phyloP scores from a whole-genome alignment of 495 filamentous ascomycete species.

The Penicillium diatomitis region DNA sequence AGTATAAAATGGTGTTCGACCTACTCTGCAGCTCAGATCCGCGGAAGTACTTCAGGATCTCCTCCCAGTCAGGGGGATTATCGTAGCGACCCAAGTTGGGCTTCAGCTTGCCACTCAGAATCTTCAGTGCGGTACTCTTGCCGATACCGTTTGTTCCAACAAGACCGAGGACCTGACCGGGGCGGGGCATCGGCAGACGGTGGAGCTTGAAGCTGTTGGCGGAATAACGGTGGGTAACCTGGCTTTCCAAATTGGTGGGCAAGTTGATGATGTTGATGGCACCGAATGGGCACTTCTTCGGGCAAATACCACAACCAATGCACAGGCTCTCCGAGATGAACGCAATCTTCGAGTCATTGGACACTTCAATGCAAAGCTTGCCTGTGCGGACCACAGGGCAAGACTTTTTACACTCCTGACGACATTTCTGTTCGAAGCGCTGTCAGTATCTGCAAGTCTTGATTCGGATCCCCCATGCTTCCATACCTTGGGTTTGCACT shows the following conservation, averaged over 20 bases:
- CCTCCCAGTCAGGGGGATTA: conserved; percentile 97
- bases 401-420: conserved; percentile 98
- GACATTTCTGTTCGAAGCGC: conserved; percentile 59
- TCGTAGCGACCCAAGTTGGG: conserved; percentile 92
- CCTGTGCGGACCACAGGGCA: conserved; percentile 97
- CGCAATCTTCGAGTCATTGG: conserved; percentile 81
- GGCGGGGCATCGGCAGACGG: conserved; percentile 86
- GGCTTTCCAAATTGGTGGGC: conserved; percentile 93
- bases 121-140: conserved; percentile 97
- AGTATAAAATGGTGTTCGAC: conserved; percentile 9
- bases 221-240: conserved; percentile 96
- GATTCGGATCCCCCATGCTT: neutral
- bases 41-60: conserved; percentile 95
- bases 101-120: conserved; percentile 95
- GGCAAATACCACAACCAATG: conserved; percentile 98
- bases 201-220: conserved; percentile 99
- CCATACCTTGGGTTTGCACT: conserved; percentile 95
- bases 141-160: conserved; percentile 99
- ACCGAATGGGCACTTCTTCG: conserved; percentile 98
- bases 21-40: conserved; percentile 94
- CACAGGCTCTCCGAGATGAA: conserved; percentile 94
- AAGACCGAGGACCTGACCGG: conserved; percentile 92
- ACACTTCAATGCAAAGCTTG: conserved; percentile 95
- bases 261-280: conserved; percentile 99
- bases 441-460: conserved; percentile 6